phyloP scores from a whole-genome alignment of 2,329 filamentous ascomycete species.

The Aspergillus bombycis region DNA sequence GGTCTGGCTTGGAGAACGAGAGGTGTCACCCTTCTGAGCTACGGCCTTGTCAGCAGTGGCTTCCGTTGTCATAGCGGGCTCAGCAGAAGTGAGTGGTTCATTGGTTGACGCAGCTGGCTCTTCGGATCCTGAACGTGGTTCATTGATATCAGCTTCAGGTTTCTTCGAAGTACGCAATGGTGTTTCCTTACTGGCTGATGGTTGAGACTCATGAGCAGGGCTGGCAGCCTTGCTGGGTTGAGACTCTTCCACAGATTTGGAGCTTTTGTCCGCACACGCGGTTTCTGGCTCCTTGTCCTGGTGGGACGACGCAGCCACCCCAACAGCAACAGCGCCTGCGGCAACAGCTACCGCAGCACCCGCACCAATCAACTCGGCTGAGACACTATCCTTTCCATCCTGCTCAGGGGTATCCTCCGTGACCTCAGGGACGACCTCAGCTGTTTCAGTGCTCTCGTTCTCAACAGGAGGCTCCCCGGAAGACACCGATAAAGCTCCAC shows the following conservation, averaged over 20 bases:
- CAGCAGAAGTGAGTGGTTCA: slow-evolving; percentile 5
- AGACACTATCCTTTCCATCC: slow-evolving; percentile 21
- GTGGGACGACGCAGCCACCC: slow-evolving; percentile 26
- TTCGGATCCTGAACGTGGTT: slow-evolving; percentile 14
- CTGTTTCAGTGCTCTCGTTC: neutral
- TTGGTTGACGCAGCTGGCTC: slow-evolving; percentile 11
- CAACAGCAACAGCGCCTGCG: slow-evolving; percentile 28
- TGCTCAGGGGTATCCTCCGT: slow-evolving; percentile 13
- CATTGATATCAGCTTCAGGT: slow-evolving; percentile 1
- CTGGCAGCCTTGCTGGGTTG: slow-evolving; percentile 24
- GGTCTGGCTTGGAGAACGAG: slow-evolving; percentile 39
- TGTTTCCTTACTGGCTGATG: slow-evolving; percentile 11
- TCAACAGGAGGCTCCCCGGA: neutral
- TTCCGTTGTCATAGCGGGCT: slow-evolving; percentile 16
- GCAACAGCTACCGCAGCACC: slow-evolving; percentile 30
- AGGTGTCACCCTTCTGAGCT: slow-evolving; percentile 27
- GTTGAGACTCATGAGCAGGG: slow-evolving; percentile 34
- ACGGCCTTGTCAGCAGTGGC: slow-evolving; percentile 14
- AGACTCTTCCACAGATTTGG: slow-evolving; percentile 9
- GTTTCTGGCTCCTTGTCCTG: slow-evolving; percentile 17
- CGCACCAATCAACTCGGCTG: slow-evolving; percentile 30
- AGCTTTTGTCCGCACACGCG: slow-evolving; percentile 16
- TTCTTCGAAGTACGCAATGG: neutral
- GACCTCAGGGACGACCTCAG: neutral
- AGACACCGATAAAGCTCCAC: slow-evolving; percentile 8